Evolutionary conservation across 1,284 basidiomycete species (phyloP), one percentile per base, ranked within the genome.

Genomic region (Ceratobasidium theobromae): DNA sequence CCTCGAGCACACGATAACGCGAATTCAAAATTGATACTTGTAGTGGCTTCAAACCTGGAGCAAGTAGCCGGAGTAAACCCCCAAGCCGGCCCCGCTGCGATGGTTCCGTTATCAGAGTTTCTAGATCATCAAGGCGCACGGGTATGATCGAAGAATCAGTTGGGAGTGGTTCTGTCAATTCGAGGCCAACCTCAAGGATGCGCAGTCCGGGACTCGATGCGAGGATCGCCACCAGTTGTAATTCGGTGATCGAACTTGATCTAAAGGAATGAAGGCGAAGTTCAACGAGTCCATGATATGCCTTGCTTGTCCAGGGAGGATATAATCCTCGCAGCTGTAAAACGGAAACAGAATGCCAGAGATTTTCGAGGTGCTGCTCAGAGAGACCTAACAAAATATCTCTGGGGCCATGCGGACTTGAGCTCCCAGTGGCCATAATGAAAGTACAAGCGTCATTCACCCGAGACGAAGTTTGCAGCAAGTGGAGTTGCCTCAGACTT

Each of bases 351-450:
- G 53, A 41, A 16, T 11, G 11, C 21, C 38, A 8, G 18, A 41
- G 35, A 6, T 38, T 16, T 38, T 38, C 35, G 16, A 38, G 16
- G 16, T 6, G 8, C 16, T 38, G 8, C 35, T 38, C 8, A 16
- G 35, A 16, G 8, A 38, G 6, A 16, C 16, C 35, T 16, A 38
- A 6, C 8, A 38, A 38, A 38, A 6, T 8, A 38, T 16, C 35
- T 38, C 16, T 16, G 18, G 68, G 68, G 23, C 28, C 54, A 18
- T 53, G n/a, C n/a, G n/a, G 67, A 5, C 35, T 68, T 8, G 12
- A 32, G 30, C 67, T 57, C 9, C 68, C 67, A 55, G 67, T 68
- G 46, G 30, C 68, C 6, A 30, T 68, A 18, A 8, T 65, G 18
- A 38, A 68, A 14, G 23, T 49, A 38, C 8, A 16, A 8, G 35